Percentiles rank a stretch among this genome's conserved stretches.
Conservation (phyloP, 2,329 filamentous ascomycete genomes). For the Colletotrichum sp. region DNA sequence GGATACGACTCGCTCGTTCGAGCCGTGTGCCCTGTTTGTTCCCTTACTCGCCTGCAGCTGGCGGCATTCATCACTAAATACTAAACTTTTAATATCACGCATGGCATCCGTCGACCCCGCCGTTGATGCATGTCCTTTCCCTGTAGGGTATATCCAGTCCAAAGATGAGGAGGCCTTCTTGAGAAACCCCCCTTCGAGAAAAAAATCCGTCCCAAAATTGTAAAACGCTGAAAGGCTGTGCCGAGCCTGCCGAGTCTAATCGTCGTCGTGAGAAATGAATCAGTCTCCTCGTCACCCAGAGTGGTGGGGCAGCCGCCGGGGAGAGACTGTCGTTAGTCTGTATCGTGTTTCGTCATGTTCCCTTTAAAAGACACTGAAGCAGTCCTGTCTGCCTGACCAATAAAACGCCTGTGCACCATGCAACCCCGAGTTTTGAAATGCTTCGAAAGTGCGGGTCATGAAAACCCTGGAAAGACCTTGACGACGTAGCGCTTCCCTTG, state of each 20-base stretch:
- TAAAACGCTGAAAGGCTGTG: background rate
- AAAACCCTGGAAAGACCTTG: conserved; percentile 48
- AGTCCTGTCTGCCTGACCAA: conserved; percentile 1
- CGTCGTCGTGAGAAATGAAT: conserved; percentile 1
- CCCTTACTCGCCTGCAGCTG: background rate
- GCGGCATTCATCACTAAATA: background rate
- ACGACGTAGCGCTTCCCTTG: conserved; percentile 48
- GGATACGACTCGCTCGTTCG: background rate
- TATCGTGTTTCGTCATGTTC: background rate
- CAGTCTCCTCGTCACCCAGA: background rate
- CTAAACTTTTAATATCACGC: background rate
- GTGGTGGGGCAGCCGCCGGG: background rate
- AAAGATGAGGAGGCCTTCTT: background rate
- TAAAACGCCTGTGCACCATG: conserved; percentile 17
- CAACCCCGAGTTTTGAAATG: background rate
- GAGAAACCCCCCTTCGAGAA: background rate
- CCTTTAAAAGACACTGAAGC: conserved; percentile 1
- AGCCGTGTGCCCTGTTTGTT: background rate
- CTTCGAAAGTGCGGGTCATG: conserved; percentile 6
- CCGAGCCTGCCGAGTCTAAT: background rate
- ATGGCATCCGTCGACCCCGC: background rate
- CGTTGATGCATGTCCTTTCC: conserved; percentile 10
- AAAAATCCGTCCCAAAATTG: background rate
- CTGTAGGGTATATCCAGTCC: conserved; percentile 19
- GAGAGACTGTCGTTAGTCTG: conserved; percentile 6